Conservation (phyloP, 192 early-diverging fungal species). For the Linnemannia zychae region DNA sequence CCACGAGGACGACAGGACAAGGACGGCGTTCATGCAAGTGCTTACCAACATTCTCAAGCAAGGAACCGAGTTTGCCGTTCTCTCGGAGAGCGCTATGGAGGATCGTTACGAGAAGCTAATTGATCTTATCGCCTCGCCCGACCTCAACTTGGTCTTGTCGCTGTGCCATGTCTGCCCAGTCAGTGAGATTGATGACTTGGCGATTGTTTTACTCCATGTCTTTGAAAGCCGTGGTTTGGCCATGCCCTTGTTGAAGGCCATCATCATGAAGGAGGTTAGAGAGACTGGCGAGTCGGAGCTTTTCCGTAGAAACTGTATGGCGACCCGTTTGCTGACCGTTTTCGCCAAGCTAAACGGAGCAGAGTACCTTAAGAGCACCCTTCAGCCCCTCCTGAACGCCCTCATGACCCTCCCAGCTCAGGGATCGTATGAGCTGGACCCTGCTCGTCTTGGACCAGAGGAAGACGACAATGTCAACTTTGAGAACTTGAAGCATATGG, state of each 20-base stretch:
- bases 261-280: conserved; percentile 88
- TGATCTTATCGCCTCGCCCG: conserved; percentile 76
- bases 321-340: conserved; percentile 87
- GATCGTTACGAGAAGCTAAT: conserved; percentile 86
- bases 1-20: conserved; percentile 90
- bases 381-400: conserved; percentile 84
- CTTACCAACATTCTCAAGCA: conserved; percentile 91
- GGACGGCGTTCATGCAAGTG: conserved; percentile 93
- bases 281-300: conserved; percentile 88
- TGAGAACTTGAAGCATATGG: conserved; percentile 82
- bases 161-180: conserved; percentile 89
- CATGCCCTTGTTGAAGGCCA: conserved; percentile 81
- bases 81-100: conserved; percentile 81
- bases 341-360: conserved; percentile 86
- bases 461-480: conserved; percentile 81
- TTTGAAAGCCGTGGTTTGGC: conserved; percentile 84
- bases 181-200: conserved; percentile 91
- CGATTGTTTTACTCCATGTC: conserved; percentile 79
- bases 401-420: conserved; percentile 72
- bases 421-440: conserved; percentile 93
- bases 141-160: conserved; percentile 84
- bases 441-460: conserved; percentile 74
- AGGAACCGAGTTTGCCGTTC: conserved; percentile 87
- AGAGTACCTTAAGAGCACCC: conserved; percentile 84
- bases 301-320: conserved; percentile 94